Percentiles rank a stretch among this genome's conserved stretches.
Conservation (phyloP, 129 eudicot genomes). For the Silybum marianum region DNA sequence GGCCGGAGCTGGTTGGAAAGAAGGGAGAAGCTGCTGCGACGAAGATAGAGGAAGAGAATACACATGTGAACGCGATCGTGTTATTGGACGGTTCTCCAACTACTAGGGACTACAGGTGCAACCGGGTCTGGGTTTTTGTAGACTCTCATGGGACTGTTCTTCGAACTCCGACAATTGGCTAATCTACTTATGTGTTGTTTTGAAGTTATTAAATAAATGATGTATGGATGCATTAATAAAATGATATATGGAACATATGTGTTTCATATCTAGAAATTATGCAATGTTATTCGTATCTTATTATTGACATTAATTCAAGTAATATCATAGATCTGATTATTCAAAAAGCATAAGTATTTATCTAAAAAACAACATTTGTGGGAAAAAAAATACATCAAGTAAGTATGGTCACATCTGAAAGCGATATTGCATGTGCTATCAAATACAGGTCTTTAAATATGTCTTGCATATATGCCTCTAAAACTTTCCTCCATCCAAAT, state of each 20-base stretch:
- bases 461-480: no score
- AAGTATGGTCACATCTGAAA: no score
- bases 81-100: conserved; percentile 41
- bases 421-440: no score
- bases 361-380: no score
- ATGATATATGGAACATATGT: not conserved
- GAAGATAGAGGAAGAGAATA: conserved; percentile 48
- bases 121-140: conserved; percentile 65
- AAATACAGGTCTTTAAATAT: no score
- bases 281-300: not conserved
- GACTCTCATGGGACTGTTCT: conserved; percentile 35
- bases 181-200: not conserved
- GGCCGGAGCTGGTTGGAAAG: conserved; percentile 57
- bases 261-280: not conserved
- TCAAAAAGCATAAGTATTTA: not conserved
- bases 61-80: conserved; percentile 44
- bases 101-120: conserved; percentile 42
- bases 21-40: conserved; percentile 39
- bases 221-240: not conserved
- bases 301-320: not conserved
- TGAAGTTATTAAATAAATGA: not conserved
- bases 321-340: not conserved
- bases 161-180: conserved; percentile 42
- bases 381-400: no score
- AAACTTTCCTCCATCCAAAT: no score